Percentiles rank a stretch among this genome's conserved stretches.
phyloP scores from a whole-genome alignment of 306 rosid genomes.

The Vachellia collinsii region DNA sequence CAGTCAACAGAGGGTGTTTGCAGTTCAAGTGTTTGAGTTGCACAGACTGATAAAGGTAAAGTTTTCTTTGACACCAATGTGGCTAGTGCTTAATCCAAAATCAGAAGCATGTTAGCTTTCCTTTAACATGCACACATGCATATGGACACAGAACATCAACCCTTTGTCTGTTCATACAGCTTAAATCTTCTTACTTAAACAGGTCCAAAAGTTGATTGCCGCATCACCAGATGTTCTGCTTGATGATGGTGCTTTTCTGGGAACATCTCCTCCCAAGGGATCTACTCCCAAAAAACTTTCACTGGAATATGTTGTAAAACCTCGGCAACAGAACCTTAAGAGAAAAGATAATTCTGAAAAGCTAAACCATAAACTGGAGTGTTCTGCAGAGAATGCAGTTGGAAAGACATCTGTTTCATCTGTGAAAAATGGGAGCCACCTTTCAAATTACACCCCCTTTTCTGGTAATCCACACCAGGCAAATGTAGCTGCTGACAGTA shows the following conservation, averaged over 20 bases:
- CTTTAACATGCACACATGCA: not conserved
- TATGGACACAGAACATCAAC: not conserved
- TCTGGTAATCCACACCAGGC: constrained; percentile 54
- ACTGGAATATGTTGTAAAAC: constrained; percentile 52
- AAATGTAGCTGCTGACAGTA: constrained; percentile 51
- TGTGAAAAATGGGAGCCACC: constrained; percentile 58
- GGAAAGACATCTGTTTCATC: constrained; percentile 69
- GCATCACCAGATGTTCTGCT: constrained; percentile 80
- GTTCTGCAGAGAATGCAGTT: constrained; percentile 89
- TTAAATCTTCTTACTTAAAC: constrained; percentile 42
- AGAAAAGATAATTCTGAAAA: constrained; percentile 61
- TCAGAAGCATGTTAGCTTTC: constrained; percentile 31
- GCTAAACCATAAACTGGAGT: constrained; percentile 65
- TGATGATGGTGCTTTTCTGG: constrained; percentile 68
- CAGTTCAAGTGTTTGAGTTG: constrained; percentile 80
- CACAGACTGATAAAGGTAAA: constrained; percentile 77
- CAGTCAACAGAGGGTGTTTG: constrained; percentile 87
- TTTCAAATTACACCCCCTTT: constrained; percentile 53
- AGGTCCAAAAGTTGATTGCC: constrained; percentile 95
- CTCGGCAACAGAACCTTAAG: constrained; percentile 41
- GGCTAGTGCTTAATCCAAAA: constrained; percentile 34
- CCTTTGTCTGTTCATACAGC: constrained; percentile 16
- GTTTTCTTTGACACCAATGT: constrained; percentile 30
- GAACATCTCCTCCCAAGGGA: constrained; percentile 57
- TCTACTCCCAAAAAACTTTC: constrained; percentile 59